phyloP scores from a whole-genome alignment of 768 basidiomycete genomes.

The Xanthoconium purpureum region DNA sequence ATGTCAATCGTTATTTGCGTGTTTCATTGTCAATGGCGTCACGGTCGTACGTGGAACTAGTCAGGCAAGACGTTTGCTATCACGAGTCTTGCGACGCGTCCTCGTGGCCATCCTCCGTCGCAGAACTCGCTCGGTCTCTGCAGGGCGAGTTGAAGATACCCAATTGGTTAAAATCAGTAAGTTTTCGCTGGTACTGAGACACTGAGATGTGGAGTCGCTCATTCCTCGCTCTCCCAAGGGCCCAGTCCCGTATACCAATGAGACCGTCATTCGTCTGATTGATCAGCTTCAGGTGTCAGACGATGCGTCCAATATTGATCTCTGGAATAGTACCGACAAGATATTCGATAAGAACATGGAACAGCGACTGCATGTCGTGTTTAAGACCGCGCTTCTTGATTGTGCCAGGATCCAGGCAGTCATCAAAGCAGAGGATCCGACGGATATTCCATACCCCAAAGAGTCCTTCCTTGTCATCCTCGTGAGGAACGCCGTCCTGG shows the following conservation, averaged over 20 bases:
- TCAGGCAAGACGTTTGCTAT: neutral
- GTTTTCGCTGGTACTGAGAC: neutral
- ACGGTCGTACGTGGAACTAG: neutral
- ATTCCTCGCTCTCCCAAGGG: neutral
- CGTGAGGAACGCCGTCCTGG: slow-evolving; percentile 1
- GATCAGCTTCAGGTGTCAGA: neutral
- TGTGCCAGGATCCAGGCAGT: slow-evolving; percentile 6
- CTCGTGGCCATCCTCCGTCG: neutral
- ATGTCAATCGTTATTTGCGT: neutral
- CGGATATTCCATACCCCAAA: neutral
- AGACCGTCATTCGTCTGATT: neutral
- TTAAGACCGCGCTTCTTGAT: slow-evolving; percentile 1
- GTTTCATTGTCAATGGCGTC: neutral
- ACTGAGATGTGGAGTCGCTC: neutral
- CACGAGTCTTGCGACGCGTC: neutral
- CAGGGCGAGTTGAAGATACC: neutral
- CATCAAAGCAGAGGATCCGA: neutral
- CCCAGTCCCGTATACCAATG: neutral
- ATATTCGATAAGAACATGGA: neutral
- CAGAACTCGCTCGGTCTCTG: neutral
- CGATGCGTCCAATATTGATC: neutral
- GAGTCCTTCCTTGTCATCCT: slow-evolving; percentile 7
- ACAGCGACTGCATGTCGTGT: neutral
- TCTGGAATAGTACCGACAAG: neutral
- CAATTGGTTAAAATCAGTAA: slow-evolving; percentile 1